Evolutionary conservation across 495 filamentous ascomycete species (phyloP), one percentile per base, ranked within the genome.

Genomic region (Talaromyces borbonicus): DNA sequence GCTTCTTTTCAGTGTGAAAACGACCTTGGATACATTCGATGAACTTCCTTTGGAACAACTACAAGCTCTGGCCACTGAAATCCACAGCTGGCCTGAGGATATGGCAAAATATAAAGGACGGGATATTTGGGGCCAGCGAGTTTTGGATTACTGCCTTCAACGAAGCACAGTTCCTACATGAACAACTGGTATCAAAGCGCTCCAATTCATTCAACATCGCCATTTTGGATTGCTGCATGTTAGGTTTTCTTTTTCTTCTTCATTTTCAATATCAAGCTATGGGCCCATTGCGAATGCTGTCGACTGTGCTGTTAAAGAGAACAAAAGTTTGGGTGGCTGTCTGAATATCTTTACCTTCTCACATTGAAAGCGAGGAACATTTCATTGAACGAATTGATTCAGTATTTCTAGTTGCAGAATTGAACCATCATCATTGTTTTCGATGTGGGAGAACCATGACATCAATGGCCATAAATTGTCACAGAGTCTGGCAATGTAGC

Each of bases 1-100:
- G 0, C 64, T 80, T 9, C 54, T 75, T 8, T 78, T 80, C 49
- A 73, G 70, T 1, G 76, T 78, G 7, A 71, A 74, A 50, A 80
- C 76, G 0, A 69, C 63, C 15, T 57, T 78, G 44, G 63, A 63
- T 4, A 56, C 62, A 1, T 49, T 78, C 9, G 62, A 68, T 11
- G 66, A 77, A 46, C 54, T 77, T 23, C 60, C 65, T 6, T 66
- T 63, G 53, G 53, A 69, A 31, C 64, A 69, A 54, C 51, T 71
- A 20, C 56, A 60, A 39, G 67, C 67, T 24, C 54, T 74, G 5
- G 69, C 62, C 14, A 67, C 56, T 15, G 72, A 77, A 48, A 69
- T 77, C 46, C 59, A 58, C 25, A 70, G 63, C 19, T 77, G 73
- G 75, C 71, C 72, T 24, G 63, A 71, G 1, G 66, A 72, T 43